Evolutionary conservation across 306 rosid species (phyloP), one percentile per base, ranked within the genome.

Genomic region (Acacia crassicarpa): DNA sequence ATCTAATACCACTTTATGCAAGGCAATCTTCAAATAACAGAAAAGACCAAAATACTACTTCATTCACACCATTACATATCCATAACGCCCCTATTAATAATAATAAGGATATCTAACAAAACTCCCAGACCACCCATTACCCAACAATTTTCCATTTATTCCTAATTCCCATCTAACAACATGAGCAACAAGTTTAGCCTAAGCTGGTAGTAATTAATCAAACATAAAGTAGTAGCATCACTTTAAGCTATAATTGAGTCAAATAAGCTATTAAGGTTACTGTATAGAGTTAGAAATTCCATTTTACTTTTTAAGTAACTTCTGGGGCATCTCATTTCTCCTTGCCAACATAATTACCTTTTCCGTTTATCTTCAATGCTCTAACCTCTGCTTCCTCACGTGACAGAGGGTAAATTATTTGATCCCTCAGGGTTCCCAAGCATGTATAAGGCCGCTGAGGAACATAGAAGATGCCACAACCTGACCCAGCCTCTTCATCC

Each of bases 381-480:
- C 83, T 89, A 74, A 72, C 33, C 83, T 90, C 93, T 13, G 99
- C 99, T 88, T 95, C 99, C 68, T 91, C 89, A 59, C 80, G 87
- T 41, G 99, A 95, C 77, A 95, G 85, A 33, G 99, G 99, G 83
- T 95, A 95, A 88, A 95, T 95, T 70, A 95, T 95, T 90, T 95
- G 99, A 87, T 95, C 99, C 80, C 99, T 90, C 78, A 95, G 90
- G 43, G 97, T 93, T 83, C 99, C 99, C 87, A 95, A 83, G 85
- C 99, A 95, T 5, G 99, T 95, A 74, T 95, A 95, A 3, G 99
- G 97, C 48, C 98, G 89, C 84, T 95, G 99, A 88, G 99, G 99
- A 87, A 95, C 97, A 86, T 95, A 95, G 81, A 92, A 95, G 82
- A 92, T 89, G 77, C 91, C 89, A 72, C 91, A 88, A 81, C 92